phyloP scores from a whole-genome alignment of 257 asterid genomes.

The Solanum medicagineum region DNA sequence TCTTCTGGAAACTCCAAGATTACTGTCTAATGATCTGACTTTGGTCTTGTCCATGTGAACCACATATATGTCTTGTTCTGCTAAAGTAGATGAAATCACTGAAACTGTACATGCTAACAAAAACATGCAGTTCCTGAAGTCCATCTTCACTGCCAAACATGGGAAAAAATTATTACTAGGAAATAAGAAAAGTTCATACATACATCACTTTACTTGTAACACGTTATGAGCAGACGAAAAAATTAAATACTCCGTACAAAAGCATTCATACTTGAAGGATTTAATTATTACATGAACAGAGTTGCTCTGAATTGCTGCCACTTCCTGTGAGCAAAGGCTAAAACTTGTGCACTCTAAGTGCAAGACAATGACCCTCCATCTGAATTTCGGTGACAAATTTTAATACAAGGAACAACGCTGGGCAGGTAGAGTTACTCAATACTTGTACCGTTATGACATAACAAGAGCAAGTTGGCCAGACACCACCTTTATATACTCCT shows the following conservation, averaged over 20 bases:
- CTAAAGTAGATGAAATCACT: conserved; percentile 6
- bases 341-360: background rate
- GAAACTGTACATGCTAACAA: conserved; percentile 12
- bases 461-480: background rate
- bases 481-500: background rate
- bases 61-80: conserved; percentile 31
- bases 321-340: background rate
- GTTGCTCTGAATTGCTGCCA: background rate
- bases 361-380: background rate
- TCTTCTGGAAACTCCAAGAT: conserved; percentile 27
- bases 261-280: background rate
- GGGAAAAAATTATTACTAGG: no score
- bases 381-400: background rate
- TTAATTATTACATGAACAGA: background rate
- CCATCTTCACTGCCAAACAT: conserved; percentile 11
- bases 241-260: background rate
- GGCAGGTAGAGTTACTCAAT: background rate
- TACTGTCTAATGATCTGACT: conserved; percentile 26
- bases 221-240: background rate
- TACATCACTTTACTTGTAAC: background rate
- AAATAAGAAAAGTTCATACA: background rate
- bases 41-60: conserved; percentile 50
- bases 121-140: conserved; percentile 8
- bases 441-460: background rate
- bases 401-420: background rate